A percentile compares a stretch with the other conserved stretches of the same genome.
phyloP scores from a whole-genome alignment of 2,329 filamentous ascomycete species.

The Fusarium decemcellulare region DNA sequence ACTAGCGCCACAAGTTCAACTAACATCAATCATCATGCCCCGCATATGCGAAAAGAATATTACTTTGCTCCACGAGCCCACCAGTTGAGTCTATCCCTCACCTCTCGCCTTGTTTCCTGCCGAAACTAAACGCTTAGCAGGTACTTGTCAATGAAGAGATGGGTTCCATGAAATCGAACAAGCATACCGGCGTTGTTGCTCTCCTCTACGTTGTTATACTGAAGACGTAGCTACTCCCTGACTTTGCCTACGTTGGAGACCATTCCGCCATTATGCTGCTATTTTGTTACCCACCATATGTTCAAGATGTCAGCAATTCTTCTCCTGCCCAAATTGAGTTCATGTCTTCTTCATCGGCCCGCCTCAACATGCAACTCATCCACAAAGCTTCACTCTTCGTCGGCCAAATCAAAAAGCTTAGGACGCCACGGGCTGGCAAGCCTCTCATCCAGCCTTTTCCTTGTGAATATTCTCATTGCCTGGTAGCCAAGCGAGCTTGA shows the following conservation, averaged over 20 bases:
- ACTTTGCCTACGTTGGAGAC: too few relatives aligned
- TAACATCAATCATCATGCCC: neutral
- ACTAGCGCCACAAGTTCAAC: neutral
- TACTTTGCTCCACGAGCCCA: neutral
- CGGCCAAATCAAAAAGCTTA: constrained; percentile 18
- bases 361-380: neutral
- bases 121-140: neutral
- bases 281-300: neutral
- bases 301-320: neutral
- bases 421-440: constrained; percentile 1
- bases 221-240: too few relatives aligned
- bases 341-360: neutral
- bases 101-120: neutral
- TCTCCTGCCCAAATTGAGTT: constrained; percentile 3
- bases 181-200: too few relatives aligned
- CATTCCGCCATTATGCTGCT: neutral
- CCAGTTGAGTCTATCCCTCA: neutral
- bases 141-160: neutral
- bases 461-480: neutral
- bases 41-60: neutral
- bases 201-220: neutral
- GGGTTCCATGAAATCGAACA: neutral
- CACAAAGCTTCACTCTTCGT: constrained; percentile 17
- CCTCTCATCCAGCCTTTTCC: constrained; percentile 14
- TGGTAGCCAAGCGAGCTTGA: too few relatives aligned